Conservation (phyloP, 202 grass and related monocot genomes). For the Eragrostis tef region DNA sequence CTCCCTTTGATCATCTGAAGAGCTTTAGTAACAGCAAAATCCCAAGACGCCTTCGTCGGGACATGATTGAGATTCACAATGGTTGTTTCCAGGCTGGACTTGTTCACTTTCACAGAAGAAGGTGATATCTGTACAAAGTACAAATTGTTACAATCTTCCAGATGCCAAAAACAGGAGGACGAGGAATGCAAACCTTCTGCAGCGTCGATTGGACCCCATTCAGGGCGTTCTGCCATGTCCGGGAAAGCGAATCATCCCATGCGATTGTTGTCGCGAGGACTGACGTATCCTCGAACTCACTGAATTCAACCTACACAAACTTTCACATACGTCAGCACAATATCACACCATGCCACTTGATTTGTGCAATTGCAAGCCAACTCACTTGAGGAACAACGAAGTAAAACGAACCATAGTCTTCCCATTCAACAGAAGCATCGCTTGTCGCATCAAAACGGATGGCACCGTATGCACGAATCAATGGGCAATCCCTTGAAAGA, state of each 20-base stretch:
- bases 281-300: conserved; percentile 81
- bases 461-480: conserved; percentile 81
- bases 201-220: conserved; percentile 64
- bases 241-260: conserved; percentile 77
- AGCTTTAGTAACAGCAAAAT: conserved; percentile 79
- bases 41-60: conserved; percentile 81
- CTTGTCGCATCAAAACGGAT: conserved; percentile 79
- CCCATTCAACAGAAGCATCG: conserved; percentile 64
- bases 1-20: conserved; percentile 82
- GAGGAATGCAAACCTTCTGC: conserved; percentile 50
- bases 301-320: conserved; percentile 71
- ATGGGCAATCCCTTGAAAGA: conserved; percentile 74
- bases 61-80: conserved; percentile 76
- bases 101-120: conserved; percentile 54
- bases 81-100: conserved; percentile 54
- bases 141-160: background rate
- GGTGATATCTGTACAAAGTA: conserved; percentile 71
- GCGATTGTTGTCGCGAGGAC: conserved; percentile 71
- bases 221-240: conserved; percentile 68
- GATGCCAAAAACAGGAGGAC: background rate
- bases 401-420: conserved; percentile 86
- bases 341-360: background rate
- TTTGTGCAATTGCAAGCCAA: background rate
- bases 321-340: conserved; percentile 16
- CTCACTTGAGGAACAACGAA: conserved; percentile 86